phyloP scores from a whole-genome alignment of 176 grass and related monocot species.

The Ensete glaucum region DNA sequence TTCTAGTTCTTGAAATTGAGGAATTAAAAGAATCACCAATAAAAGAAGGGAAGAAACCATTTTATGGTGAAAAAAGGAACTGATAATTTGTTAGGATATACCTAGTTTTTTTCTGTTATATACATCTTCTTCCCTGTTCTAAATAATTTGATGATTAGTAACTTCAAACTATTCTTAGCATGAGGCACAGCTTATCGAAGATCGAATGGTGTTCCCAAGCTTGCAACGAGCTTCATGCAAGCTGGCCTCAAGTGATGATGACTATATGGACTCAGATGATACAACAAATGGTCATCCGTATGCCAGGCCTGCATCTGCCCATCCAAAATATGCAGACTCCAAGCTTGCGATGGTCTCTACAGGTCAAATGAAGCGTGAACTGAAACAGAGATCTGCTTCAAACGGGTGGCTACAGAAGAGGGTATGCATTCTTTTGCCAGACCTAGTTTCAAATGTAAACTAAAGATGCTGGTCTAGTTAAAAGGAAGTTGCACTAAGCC shows the following conservation, averaged over 20 bases:
- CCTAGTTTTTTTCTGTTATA: neutral
- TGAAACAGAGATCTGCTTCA: slow-evolving; percentile 50
- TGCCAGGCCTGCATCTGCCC: slow-evolving; percentile 32
- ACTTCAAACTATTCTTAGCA: slow-evolving; percentile 33
- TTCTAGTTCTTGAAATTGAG: neutral
- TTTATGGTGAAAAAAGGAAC: neutral
- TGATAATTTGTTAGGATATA: neutral
- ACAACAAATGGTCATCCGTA: slow-evolving; percentile 55
- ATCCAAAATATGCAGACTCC: slow-evolving; percentile 37
- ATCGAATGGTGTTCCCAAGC: slow-evolving; percentile 49
- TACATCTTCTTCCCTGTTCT: neutral
- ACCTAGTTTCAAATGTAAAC: neutral
- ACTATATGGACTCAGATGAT: slow-evolving; percentile 73
- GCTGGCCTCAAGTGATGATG: slow-evolving; percentile 89
- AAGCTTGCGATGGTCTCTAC: slow-evolving; percentile 46
- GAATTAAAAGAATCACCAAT: neutral
- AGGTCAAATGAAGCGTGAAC: slow-evolving; percentile 53
- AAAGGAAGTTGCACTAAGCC: neutral
- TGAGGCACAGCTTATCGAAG: slow-evolving; percentile 79
- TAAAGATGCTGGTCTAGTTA: neutral
- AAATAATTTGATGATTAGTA: neutral
- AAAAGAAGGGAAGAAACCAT: neutral
- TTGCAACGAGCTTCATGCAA: slow-evolving; percentile 60
- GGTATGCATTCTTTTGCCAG: slow-evolving; percentile 29
- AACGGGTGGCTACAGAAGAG: slow-evolving; percentile 78